These are phyloP conservation scores for Phlyctochytrium planicorne DNA, from an alignment of 192 early-diverging fungal species.

Conservation along the genomic window DNA sequence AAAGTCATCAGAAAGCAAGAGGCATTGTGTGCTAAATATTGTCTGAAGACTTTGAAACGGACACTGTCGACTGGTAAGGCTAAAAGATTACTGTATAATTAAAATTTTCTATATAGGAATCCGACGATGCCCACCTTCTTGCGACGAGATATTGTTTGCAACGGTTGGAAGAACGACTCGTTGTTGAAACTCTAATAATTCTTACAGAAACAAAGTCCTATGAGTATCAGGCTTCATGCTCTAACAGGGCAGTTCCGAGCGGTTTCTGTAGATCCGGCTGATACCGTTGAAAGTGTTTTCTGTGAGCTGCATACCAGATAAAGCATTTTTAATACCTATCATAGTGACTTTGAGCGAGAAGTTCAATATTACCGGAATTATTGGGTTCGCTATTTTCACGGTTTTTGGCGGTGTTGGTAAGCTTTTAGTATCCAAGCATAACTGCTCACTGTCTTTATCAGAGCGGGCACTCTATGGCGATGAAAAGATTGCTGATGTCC, in stretches of 20 bases:
- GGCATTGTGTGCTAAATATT: constrained; percentile 39
- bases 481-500: constrained; percentile 42
- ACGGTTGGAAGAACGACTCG: constrained; percentile 20
- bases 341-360: constrained; percentile 37
- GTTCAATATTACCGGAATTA: constrained; percentile 29
- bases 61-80: constrained; percentile 19
- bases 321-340: background rate
- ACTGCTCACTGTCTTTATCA: background rate
- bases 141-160: constrained; percentile 38
- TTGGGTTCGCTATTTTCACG: constrained; percentile 43
- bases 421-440: background rate
- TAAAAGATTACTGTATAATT: background rate
- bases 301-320: constrained; percentile 14
- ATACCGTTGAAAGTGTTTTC: constrained; percentile 36
- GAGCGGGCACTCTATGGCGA: constrained; percentile 36
- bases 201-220: constrained; percentile 35
- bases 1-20: constrained; percentile 33
- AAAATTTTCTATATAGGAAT: constrained; percentile 17
- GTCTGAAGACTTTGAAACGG: constrained; percentile 36
- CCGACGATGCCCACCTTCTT: constrained; percentile 37
- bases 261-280: constrained; percentile 38
- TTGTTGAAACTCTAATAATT: background rate
- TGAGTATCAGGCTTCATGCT: constrained; percentile 42
- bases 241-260: constrained; percentile 43
- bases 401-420: constrained; percentile 1